Evolutionary conservation across 2,329 filamentous ascomycete species (phyloP).

Genomic region (Aspergillus felis): DNA sequence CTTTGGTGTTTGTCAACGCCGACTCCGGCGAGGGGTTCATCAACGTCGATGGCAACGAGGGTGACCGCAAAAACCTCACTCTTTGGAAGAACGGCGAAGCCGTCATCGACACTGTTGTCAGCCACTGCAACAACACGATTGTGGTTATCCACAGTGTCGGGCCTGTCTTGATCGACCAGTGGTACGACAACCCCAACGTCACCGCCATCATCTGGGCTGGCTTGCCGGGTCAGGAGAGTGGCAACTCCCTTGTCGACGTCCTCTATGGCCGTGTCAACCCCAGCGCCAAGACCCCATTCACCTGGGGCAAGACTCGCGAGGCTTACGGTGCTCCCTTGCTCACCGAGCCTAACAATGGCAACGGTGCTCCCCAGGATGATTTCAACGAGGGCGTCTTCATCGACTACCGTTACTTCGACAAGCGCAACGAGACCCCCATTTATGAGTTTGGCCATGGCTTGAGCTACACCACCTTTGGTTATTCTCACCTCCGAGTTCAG

Average conservation of each 20-base stretch:
- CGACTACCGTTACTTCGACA: constrained; percentile 52
- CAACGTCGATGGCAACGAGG: constrained; percentile 72
- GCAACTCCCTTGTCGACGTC: constrained; percentile 69
- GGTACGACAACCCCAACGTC: constrained; percentile 60
- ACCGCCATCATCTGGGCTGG: constrained; percentile 73
- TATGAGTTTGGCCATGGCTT: constrained; percentile 62
- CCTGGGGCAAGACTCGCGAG: constrained; percentile 50
- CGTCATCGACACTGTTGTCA: constrained; percentile 75
- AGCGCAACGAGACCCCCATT: constrained; percentile 51
- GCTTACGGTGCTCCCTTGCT: constrained; percentile 56
- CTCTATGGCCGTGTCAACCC: constrained; percentile 66
- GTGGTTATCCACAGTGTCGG: constrained; percentile 86
- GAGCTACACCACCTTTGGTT: constrained; percentile 60
- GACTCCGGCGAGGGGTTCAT: constrained; percentile 86
- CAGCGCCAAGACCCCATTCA: constrained; percentile 60
- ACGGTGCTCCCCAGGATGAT: constrained; percentile 53
- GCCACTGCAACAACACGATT: constrained; percentile 79
- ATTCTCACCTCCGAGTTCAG: constrained; percentile 54
- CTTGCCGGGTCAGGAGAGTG: constrained; percentile 70
- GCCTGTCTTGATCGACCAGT: constrained; percentile 69
- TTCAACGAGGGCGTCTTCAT: constrained; percentile 62
- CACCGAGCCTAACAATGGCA: constrained; percentile 56
- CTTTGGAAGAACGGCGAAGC: constrained; percentile 80
- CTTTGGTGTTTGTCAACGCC: constrained; percentile 85
- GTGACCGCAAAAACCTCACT: constrained; percentile 89